These are phyloP conservation scores for Colletotrichum orbiculare DNA, from an alignment of 2,329 filamentous ascomycete genomes.

Conservation along the genomic window DNA sequence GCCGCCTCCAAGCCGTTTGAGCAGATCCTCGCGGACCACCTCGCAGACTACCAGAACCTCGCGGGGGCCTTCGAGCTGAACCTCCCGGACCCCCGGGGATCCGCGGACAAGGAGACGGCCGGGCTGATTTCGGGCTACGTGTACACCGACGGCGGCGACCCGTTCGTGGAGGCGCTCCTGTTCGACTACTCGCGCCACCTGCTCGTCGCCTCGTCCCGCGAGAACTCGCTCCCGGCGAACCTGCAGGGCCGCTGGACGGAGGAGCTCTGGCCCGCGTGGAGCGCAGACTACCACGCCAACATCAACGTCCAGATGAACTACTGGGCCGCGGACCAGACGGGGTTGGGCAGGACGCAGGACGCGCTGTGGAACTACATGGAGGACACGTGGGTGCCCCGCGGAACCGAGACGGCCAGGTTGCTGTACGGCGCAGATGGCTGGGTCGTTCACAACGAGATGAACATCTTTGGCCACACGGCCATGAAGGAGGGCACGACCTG, in stretches of 20 bases:
- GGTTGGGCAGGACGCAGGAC: slow-evolving; percentile 55
- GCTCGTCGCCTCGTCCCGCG: slow-evolving; percentile 64
- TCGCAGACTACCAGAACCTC: slow-evolving; percentile 54
- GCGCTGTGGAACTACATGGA: slow-evolving; percentile 65
- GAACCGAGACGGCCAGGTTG: slow-evolving; percentile 61
- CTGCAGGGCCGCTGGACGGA: slow-evolving; percentile 68
- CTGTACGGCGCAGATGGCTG: slow-evolving; percentile 67
- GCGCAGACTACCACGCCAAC: slow-evolving; percentile 66
- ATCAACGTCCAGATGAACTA: slow-evolving; percentile 73
- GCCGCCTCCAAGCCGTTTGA: slow-evolving; percentile 48
- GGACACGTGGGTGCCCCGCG: slow-evolving; percentile 64
- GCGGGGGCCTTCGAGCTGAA: slow-evolving; percentile 53
- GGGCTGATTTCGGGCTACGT: slow-evolving; percentile 51
- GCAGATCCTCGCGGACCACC: slow-evolving; percentile 48
- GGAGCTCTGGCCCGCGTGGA: slow-evolving; percentile 53
- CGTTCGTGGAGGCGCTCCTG: slow-evolving; percentile 62
- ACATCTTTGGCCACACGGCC: slow-evolving; percentile 67
- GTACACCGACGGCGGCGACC: slow-evolving; percentile 52
- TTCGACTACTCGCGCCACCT: slow-evolving; percentile 66
- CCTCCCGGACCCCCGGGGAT: slow-evolving; percentile 56
- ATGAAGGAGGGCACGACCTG: slow-evolving; percentile 46
- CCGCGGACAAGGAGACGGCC: slow-evolving; percentile 51
- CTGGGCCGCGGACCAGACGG: slow-evolving; percentile 65
- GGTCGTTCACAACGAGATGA: slow-evolving; percentile 68
- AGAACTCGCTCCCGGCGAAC: slow-evolving; percentile 64